Conservation (phyloP, 169 alveolate species). For the Eimeria brunetti region DNA sequence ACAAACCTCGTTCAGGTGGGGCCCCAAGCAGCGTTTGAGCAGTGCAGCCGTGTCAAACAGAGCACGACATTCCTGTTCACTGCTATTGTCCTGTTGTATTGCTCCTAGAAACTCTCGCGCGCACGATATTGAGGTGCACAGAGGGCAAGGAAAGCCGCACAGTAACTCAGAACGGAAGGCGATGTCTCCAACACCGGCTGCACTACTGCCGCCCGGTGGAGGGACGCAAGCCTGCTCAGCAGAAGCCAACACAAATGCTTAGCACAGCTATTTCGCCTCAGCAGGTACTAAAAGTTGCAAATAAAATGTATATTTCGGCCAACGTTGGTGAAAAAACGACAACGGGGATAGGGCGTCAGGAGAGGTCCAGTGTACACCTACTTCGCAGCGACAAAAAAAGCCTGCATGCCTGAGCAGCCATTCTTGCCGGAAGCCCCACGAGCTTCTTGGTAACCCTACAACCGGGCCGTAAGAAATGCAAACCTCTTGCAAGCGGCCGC, state of each 20-base stretch:
- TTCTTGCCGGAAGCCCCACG: constrained; percentile 60
- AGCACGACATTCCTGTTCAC: not conserved
- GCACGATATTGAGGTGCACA: constrained; percentile 8
- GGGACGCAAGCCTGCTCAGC: constrained; percentile 38
- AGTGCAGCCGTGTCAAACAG: constrained; percentile 1
- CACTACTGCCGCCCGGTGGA: not conserved
- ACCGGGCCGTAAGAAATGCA: constrained; percentile 41
- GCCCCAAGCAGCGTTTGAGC: constrained; percentile 4
- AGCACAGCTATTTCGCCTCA: not conserved
- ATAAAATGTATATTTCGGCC: not conserved
- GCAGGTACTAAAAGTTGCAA: not conserved
- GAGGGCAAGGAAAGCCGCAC: constrained; percentile 31
- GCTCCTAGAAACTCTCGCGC: constrained; percentile 1
- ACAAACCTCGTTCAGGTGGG: not conserved
- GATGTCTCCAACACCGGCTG: not conserved
- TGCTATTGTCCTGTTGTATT: not conserved
- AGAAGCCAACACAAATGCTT: not conserved
- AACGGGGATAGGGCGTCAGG: not conserved
- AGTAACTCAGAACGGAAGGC: constrained; percentile 15
- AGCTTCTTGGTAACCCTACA: constrained; percentile 12
- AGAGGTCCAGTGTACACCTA: not conserved
- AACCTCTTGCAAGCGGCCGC: not conserved
- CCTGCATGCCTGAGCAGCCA: constrained; percentile 46
- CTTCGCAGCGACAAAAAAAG: constrained; percentile 46
- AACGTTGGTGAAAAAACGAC: not conserved